phyloP scores from a whole-genome alignment of 2,329 filamentous ascomycete species.

The Apiospora kogelbergensis region DNA sequence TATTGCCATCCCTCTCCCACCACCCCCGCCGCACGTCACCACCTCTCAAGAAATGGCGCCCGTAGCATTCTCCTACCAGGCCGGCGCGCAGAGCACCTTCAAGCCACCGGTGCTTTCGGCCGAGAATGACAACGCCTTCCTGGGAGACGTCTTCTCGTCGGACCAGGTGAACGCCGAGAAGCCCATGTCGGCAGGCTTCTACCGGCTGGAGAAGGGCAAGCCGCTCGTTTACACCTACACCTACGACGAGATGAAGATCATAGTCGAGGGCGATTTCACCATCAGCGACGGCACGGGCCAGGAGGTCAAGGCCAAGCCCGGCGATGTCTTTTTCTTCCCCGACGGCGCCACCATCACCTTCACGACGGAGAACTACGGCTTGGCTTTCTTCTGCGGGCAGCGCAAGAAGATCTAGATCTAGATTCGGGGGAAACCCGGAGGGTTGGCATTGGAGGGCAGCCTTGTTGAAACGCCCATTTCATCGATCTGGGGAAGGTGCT shows the following conservation, averaged over 20 bases:
- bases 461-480: background rate
- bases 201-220: constrained; percentile 66
- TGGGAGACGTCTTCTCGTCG: constrained; percentile 62
- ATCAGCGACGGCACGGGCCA: constrained; percentile 63
- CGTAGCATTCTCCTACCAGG: constrained; percentile 38
- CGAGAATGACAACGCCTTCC: constrained; percentile 63
- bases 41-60: background rate
- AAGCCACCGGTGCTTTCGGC: constrained; percentile 62
- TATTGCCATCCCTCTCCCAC: background rate
- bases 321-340: constrained; percentile 70
- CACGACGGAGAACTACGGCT: constrained; percentile 57
- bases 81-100: constrained; percentile 58
- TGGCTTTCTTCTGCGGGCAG: constrained; percentile 57
- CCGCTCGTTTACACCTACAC: constrained; percentile 68
- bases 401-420: constrained; percentile 27
- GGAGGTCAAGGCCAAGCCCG: constrained; percentile 57
- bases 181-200: constrained; percentile 64
- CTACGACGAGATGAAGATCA: constrained; percentile 75
- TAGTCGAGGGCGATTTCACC: constrained; percentile 65
- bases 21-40: background rate
- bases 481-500: background rate
- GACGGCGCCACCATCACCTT: constrained; percentile 68
- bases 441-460: too few relatives aligned
- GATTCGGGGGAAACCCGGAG: background rate
- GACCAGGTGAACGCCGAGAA: constrained; percentile 53